Conservation (phyloP, 495 filamentous ascomycete genomes). For the Achaetomiella virescens region DNA sequence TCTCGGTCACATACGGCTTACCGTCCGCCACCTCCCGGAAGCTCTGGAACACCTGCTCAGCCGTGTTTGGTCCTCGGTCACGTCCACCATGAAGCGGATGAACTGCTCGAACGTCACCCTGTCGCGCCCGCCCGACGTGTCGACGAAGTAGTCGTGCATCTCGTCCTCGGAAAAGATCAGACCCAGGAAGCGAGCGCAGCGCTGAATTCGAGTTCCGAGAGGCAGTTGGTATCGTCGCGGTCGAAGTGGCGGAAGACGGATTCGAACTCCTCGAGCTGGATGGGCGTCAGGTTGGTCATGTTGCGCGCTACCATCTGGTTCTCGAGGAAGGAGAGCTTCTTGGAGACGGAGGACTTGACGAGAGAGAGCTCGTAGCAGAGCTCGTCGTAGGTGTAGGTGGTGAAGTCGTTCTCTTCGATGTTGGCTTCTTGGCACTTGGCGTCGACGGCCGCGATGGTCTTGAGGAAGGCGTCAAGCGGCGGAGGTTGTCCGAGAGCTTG, state of each 20-base stretch:
- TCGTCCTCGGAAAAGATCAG: constrained; percentile 92
- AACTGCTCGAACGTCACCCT: constrained; percentile 97
- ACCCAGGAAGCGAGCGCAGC: constrained; percentile 86
- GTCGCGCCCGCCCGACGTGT: constrained; percentile 65
- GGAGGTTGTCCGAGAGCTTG: constrained; percentile 69
- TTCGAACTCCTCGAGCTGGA: constrained; percentile 97
- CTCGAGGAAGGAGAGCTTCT: constrained; percentile 93
- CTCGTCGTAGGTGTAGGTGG: constrained; percentile 95
- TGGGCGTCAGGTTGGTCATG: constrained; percentile 98
- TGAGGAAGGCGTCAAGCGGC: constrained; percentile 80
- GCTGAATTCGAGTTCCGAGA: constrained; percentile 93
- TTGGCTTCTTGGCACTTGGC: constrained; percentile 91
- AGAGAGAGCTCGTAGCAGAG: constrained; percentile 88
- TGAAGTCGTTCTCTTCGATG: constrained; percentile 98
- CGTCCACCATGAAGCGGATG: constrained; percentile 97
- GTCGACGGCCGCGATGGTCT: constrained; percentile 74
- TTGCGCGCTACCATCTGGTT: constrained; percentile 94
- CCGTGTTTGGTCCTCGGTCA: constrained; percentile 98
- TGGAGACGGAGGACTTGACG: constrained; percentile 82
- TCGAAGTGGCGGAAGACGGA: constrained; percentile 97
- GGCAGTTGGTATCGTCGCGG: constrained; percentile 79
- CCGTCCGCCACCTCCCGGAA: constrained; percentile 97
- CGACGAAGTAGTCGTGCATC: constrained; percentile 86
- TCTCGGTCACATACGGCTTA: constrained; percentile 96
- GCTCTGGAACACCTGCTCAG: constrained; percentile 94